Evolutionary conservation across 768 basidiomycete genomes (phyloP).

Genomic region (Gyrodon lividus): DNA sequence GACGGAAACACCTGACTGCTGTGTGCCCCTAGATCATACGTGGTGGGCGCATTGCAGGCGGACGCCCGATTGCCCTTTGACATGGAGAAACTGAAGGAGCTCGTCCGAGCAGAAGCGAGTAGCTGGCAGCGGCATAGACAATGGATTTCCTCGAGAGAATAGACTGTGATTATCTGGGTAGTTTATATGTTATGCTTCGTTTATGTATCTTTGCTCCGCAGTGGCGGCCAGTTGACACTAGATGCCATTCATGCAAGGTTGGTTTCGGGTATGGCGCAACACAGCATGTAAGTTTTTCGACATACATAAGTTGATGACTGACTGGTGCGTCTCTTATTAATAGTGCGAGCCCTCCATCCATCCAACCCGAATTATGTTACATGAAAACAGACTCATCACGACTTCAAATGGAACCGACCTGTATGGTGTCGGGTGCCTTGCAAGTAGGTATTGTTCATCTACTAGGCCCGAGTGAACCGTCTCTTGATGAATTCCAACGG

Average conservation of each 20-base stretch:
- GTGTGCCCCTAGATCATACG: slow-evolving; percentile 37
- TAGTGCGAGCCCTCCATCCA: too few relatives aligned
- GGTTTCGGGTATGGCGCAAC: too few relatives aligned
- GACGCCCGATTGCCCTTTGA: slow-evolving; percentile 39
- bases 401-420: background rate
- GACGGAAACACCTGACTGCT: background rate
- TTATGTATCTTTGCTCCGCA: background rate
- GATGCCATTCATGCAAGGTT: too few relatives aligned
- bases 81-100: slow-evolving; percentile 31
- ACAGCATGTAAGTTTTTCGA: too few relatives aligned
- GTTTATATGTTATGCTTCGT: background rate
- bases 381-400: too few relatives aligned
- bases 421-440: too few relatives aligned
- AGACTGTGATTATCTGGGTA: background rate
- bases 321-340: too few relatives aligned
- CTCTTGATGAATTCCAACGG: background rate
- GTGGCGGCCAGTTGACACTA: too few relatives aligned
- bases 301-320: too few relatives aligned
- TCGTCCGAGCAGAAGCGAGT: slow-evolving; percentile 39
- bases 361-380: too few relatives aligned
- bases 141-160: slow-evolving; percentile 34
- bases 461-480: background rate
- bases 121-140: slow-evolving; percentile 43
- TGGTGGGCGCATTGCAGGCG: slow-evolving; percentile 41
- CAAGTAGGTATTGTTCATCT: too few relatives aligned